Percentiles rank a stretch among this genome's conserved stretches.
phyloP scores from a whole-genome alignment of 2,329 filamentous ascomycete species.

The Fusarium armeniacum region DNA sequence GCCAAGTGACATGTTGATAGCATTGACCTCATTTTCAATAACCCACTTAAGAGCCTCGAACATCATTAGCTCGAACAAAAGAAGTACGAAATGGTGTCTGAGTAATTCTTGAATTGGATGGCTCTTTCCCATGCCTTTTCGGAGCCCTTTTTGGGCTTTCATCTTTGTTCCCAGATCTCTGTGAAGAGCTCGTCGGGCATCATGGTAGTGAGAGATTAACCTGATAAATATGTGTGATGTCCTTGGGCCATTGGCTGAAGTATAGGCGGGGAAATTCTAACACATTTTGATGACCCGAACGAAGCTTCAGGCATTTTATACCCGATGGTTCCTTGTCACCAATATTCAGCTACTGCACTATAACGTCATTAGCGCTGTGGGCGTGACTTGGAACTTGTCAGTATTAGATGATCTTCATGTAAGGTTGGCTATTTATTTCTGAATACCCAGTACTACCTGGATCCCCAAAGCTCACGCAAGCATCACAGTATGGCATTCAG shows the following conservation, averaged over 20 bases:
- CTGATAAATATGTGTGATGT: not conserved
- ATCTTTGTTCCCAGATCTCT: not conserved
- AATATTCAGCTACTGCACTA: constrained; percentile 1
- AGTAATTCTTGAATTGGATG: constrained; percentile 9
- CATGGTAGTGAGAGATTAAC: not conserved
- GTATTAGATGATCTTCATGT: not conserved
- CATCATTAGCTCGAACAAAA: not conserved
- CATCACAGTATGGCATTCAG: constrained; percentile 22
- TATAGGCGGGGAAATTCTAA: not conserved
- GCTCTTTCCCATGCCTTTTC: not conserved
- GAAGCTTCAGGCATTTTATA: not conserved
- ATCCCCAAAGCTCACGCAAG: not conserved
- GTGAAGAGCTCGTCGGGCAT: constrained; percentile 8
- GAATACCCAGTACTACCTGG: too few relatives aligned
- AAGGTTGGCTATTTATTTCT: not conserved
- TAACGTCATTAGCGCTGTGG: constrained; percentile 16
- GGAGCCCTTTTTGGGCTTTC: not conserved
- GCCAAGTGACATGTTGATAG: constrained; percentile 35
- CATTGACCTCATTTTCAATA: constrained; percentile 27
- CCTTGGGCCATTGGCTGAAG: too few relatives aligned
- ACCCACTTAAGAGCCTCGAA: constrained; percentile 30
- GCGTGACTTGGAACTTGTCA: constrained; percentile 1
- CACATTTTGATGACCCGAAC: not conserved
- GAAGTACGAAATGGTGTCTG: too few relatives aligned
- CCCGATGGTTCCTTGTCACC: not conserved